phyloP scores from a whole-genome alignment of 2,329 filamentous ascomycete genomes.

The Beauveria pseudobassiana region DNA sequence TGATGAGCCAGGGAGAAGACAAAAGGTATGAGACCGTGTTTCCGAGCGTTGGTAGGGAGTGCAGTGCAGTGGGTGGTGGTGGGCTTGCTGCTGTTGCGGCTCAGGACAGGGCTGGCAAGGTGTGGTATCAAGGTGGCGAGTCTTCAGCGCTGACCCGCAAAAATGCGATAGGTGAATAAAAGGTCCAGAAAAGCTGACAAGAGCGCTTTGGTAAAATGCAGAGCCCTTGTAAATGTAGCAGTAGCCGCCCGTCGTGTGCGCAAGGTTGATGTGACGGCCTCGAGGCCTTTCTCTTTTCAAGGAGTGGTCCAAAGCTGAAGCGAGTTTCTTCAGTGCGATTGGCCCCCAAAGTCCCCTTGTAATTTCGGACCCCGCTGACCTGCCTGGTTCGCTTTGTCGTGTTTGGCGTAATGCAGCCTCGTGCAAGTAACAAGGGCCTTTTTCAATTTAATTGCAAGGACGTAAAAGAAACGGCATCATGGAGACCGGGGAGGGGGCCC shows the following conservation, averaged over 20 bases:
- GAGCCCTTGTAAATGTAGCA: background rate
- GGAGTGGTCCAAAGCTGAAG: background rate
- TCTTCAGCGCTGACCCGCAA: background rate
- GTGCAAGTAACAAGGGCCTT: background rate
- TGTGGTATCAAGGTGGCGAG: too few species aligned
- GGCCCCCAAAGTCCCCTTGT: conserved; percentile 6
- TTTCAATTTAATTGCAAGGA: background rate
- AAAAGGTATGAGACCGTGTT: background rate
- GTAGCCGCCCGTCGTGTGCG: background rate
- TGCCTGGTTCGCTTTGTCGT: background rate
- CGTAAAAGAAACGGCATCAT: background rate
- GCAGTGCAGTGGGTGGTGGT: too few species aligned
- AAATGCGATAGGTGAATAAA: background rate
- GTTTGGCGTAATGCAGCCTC: background rate
- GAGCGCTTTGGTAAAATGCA: background rate
- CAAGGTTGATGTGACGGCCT: background rate
- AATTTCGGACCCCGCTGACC: conserved; percentile 3
- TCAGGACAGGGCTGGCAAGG: background rate
- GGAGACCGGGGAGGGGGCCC: background rate
- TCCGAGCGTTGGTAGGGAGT: background rate
- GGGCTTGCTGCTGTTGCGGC: background rate
- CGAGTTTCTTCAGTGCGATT: background rate
- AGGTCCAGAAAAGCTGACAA: background rate
- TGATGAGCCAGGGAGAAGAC: background rate
- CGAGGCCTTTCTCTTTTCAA: background rate